Evolutionary conservation across 208 protist species (phyloP).

Genomic region (Crithidia brevicula): DNA sequence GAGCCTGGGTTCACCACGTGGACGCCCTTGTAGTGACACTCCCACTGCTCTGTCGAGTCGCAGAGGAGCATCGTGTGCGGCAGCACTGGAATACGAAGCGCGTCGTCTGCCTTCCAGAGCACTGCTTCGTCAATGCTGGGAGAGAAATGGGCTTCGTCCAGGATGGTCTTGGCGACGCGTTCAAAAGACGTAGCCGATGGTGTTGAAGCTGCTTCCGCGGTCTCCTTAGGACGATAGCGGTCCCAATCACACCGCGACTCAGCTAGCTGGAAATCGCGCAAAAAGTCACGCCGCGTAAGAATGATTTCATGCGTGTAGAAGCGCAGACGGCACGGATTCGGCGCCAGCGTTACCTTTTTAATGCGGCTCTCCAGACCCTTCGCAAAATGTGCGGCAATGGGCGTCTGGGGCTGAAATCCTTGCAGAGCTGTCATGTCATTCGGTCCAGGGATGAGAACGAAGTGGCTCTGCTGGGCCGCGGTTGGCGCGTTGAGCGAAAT

Average conservation of each 20-base stretch:
- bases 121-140: constrained; percentile 62
- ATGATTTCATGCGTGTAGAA: constrained; percentile 90
- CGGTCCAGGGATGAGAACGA: constrained; percentile 84
- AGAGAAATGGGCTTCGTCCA: constrained; percentile 82
- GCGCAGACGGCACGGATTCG: constrained; percentile 86
- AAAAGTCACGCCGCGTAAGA: constrained; percentile 76
- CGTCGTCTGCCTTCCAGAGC: constrained; percentile 79
- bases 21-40: constrained; percentile 85
- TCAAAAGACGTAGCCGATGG: constrained; percentile 62
- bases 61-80: constrained; percentile 89
- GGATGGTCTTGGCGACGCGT: constrained; percentile 76
- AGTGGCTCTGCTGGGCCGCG: constrained; percentile 75
- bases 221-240: constrained; percentile 18
- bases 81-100: constrained; percentile 70
- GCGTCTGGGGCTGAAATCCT: constrained; percentile 77
- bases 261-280: constrained; percentile 66
- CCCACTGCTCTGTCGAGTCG: constrained; percentile 90
- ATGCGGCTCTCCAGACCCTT: constrained; percentile 56
- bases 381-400: constrained; percentile 56
- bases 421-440: constrained; percentile 69
- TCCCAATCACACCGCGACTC: constrained; percentile 41
- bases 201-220: not conserved
- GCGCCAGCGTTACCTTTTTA: constrained; percentile 74
- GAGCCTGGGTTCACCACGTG: constrained; percentile 88
- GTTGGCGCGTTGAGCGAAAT: constrained; percentile 68